phyloP scores from a whole-genome alignment of 1,284 basidiomycete genomes.

The Leucoagaricus sp. region DNA sequence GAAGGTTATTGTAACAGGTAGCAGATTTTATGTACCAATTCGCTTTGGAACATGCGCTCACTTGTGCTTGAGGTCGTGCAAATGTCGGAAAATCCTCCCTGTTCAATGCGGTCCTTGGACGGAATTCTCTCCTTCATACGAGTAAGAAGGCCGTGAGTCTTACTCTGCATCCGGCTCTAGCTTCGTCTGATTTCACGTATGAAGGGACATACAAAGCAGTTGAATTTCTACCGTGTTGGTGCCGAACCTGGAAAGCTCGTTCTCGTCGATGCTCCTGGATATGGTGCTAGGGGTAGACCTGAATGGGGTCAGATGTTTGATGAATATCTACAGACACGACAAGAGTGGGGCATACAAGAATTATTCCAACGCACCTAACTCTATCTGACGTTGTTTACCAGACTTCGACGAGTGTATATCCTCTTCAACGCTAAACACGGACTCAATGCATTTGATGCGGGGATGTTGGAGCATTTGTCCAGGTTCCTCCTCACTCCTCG shows the following conservation, averaged over 20 bases:
- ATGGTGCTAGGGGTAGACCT: constrained; percentile 67
- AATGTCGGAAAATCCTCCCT: constrained; percentile 77
- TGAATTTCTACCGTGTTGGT: constrained; percentile 74
- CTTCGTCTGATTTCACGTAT: neutral
- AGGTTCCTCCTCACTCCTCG: constrained; percentile 36
- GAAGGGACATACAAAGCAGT: constrained; percentile 67
- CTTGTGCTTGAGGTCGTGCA: constrained; percentile 44
- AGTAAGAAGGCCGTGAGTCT: constrained; percentile 66
- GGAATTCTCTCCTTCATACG: constrained; percentile 55
- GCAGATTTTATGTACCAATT: neutral
- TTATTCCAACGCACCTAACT: neutral
- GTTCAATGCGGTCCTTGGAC: constrained; percentile 65
- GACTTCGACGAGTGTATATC: constrained; percentile 68
- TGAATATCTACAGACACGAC: constrained; percentile 57
- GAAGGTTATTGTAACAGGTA: constrained; percentile 57
- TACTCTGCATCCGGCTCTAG: neutral
- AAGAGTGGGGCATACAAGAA: constrained; percentile 47
- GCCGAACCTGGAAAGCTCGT: constrained; percentile 54
- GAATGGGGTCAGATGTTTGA: constrained; percentile 75
- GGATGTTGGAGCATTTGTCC: constrained; percentile 61
- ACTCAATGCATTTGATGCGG: constrained; percentile 52
- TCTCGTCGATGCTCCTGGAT: constrained; percentile 77
- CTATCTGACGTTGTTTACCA: constrained; percentile 26
- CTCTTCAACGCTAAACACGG: constrained; percentile 69
- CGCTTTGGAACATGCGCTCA: constrained; percentile 4